A percentile compares a stretch with the other conserved stretches of the same genome.
Conservation (phyloP, 345 rosid species). For the Psidium guajava region DNA sequence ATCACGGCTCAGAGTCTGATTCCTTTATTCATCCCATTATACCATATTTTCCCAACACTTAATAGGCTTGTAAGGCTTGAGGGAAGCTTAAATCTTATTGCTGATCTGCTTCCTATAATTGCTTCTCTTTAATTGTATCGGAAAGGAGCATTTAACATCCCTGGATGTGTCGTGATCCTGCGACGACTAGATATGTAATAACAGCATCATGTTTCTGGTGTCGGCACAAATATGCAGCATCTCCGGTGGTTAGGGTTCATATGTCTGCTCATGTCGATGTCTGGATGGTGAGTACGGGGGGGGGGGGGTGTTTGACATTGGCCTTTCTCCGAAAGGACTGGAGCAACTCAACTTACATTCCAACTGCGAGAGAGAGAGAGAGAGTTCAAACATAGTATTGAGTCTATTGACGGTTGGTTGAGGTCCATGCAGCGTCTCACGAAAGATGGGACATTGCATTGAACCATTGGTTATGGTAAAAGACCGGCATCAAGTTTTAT, state of each 20-base stretch:
- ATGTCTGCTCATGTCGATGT: background rate
- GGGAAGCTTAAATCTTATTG: background rate
- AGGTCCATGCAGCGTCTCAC: background rate
- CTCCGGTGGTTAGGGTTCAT: background rate
- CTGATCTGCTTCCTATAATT: background rate
- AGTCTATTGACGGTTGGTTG: background rate
- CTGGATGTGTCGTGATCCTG: background rate
- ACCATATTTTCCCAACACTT: no score
- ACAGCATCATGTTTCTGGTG: background rate
- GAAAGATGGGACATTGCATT: background rate
- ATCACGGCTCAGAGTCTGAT: no score
- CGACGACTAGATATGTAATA: background rate
- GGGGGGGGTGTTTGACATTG: background rate
- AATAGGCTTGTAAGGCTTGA: background rate
- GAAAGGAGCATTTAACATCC: background rate
- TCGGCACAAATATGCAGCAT: background rate
- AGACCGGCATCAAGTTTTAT: background rate
- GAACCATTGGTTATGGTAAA: background rate
- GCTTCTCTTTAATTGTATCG: background rate
- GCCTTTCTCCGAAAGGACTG: background rate
- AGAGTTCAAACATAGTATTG: background rate
- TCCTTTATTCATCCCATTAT: no score
- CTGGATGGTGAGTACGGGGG: background rate
- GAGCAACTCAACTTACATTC: background rate
- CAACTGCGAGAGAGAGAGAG: background rate